Base-by-base conservation (phyloP, 2,329 filamentous ascomycete species). In the Fusarium pseudograminearum region DNA sequence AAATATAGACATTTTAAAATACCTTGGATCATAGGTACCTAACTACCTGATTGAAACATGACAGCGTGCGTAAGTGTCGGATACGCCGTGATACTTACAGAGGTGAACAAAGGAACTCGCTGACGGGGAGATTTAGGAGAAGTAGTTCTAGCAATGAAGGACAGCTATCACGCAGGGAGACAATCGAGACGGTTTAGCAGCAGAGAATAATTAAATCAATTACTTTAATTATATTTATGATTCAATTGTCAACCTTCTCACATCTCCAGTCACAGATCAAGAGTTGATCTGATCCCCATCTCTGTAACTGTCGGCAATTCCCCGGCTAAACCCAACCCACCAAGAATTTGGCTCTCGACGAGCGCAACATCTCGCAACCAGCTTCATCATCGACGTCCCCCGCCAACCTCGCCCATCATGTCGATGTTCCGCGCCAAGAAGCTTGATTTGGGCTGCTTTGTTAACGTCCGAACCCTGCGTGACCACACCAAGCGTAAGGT, bases 401-500 rank as follows among this genome's bases (percentile, higher is more conserved):
- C 48, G 20, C 18, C 24, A 61, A 48, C 70, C 54, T 57, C 59
- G 66, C 70, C 79, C 84, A 88, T 72, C 69, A 93, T 93, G 90
- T 91, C 93, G 48, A 92, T 94, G 84, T 98, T 97, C 82, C 87
- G 94, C 75, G 86, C 94, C 33, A 97, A 97, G 83, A 94, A 90
- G 85, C 90, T 98, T 74, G 94, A 98, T 75, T 83, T 98, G 73
- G 90, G 92, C 79, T 93, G 93, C 79, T 97, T 92, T 78, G 81
- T 97, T 83, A 98, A 98, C 78, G 89, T 91, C 79, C 91, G 91
- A 73, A 88, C 93, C 72, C 91, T 99, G 78, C 93, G 96, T 76
- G 96, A 99, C 81, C 93, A 98, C 83, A 94, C 94, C 57, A 99
- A 98, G 88, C 92, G 96, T 76, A 95, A 97, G 83, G 93, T 94